Conservation (phyloP, 2,329 filamentous ascomycete genomes). For the Cladorrhinum sp. region DNA sequence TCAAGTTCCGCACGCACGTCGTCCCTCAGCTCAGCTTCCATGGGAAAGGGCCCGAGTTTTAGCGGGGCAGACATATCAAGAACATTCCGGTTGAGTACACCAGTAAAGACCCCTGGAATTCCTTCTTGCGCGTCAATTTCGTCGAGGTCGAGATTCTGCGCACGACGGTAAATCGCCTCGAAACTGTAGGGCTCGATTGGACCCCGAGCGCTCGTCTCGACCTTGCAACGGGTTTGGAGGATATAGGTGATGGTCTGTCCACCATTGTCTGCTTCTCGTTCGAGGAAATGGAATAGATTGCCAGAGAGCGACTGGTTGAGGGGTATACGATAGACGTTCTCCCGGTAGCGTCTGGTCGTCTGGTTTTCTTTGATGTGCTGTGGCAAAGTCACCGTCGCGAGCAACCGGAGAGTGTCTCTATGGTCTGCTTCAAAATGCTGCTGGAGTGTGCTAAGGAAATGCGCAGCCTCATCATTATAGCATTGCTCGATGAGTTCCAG, state of each 20-base stretch:
- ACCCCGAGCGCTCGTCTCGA: slow-evolving; percentile 57
- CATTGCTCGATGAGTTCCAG: slow-evolving; percentile 72
- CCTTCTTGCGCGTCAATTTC: slow-evolving; percentile 63
- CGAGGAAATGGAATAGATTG: slow-evolving; percentile 81
- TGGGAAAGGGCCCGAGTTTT: slow-evolving; percentile 75
- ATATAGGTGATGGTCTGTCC: slow-evolving; percentile 75
- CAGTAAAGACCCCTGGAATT: slow-evolving; percentile 60
- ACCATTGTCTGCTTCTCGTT: slow-evolving; percentile 78
- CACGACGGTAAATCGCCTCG: slow-evolving; percentile 55
- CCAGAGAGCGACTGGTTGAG: slow-evolving; percentile 82
- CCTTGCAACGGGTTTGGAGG: slow-evolving; percentile 58
- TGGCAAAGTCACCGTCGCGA: slow-evolving; percentile 72
- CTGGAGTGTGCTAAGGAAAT: slow-evolving; percentile 68
- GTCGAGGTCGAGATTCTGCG: slow-evolving; percentile 60
- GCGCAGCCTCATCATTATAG: slow-evolving; percentile 67
- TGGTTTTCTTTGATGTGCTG: slow-evolving; percentile 75
- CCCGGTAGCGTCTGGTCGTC: slow-evolving; percentile 75
- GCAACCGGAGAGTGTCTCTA: slow-evolving; percentile 70
- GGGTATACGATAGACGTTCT: slow-evolving; percentile 85
- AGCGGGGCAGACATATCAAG: slow-evolving; percentile 57
- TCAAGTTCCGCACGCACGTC: slow-evolving; percentile 85
- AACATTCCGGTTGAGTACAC: slow-evolving; percentile 59
- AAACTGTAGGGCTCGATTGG: slow-evolving; percentile 64
- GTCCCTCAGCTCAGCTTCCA: slow-evolving; percentile 76
- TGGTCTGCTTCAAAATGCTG: slow-evolving; percentile 72